Conservation (phyloP, 768 basidiomycete species). For the Phanerodontia chrysosporium region DNA sequence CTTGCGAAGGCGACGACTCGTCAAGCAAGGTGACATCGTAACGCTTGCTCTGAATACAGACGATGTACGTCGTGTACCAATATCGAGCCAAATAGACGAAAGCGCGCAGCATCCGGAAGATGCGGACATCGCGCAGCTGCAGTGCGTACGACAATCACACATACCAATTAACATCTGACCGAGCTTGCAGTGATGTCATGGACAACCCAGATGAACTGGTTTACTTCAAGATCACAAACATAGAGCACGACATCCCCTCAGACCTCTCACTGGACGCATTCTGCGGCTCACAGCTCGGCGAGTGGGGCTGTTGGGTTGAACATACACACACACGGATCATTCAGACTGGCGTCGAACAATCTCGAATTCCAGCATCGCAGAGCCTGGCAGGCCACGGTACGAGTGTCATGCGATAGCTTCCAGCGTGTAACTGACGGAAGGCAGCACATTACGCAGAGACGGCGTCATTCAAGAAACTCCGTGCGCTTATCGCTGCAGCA, state of each 20-base stretch:
- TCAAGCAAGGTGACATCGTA: slow-evolving; percentile 74
- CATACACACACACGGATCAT: slow-evolving; percentile 65
- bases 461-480: slow-evolving; percentile 43
- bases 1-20: slow-evolving; percentile 43
- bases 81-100: neutral
- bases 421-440: neutral
- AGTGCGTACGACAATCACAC: neutral
- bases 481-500: slow-evolving; percentile 57
- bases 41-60: slow-evolving; percentile 60
- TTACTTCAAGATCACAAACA: slow-evolving; percentile 74
- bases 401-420: neutral
- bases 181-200: neutral
- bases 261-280: slow-evolving; percentile 42
- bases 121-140: neutral
- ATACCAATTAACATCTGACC: neutral
- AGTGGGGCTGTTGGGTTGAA: slow-evolving; percentile 86
- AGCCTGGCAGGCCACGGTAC: neutral
- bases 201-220: slow-evolving; percentile 42
- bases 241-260: slow-evolving; percentile 59
- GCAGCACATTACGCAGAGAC: neutral
- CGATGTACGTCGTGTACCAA: slow-evolving; percentile 16
- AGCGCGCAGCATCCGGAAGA: neutral
- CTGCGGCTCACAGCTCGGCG: slow-evolving; percentile 54
- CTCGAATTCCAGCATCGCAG: slow-evolving; percentile 49
- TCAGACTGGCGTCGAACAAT: slow-evolving; percentile 75